Evolutionary conservation across 202 grass and related monocot species (phyloP).

Genomic region (Carex arenaria): DNA sequence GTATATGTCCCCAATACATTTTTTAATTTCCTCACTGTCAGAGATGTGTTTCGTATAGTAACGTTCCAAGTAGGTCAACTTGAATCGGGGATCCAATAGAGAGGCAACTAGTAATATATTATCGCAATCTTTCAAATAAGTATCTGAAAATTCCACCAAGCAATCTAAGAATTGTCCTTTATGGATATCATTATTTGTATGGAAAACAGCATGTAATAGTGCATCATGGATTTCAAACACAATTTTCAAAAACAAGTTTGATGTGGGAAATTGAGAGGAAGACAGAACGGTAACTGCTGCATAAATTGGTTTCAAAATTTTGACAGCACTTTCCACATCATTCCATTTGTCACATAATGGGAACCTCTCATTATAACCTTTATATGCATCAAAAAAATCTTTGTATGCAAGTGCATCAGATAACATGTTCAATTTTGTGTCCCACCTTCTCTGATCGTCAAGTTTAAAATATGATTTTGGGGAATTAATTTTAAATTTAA

Average conservation of each 20-base stretch:
- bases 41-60: not conserved
- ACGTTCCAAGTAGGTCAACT: not conserved
- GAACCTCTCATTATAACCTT: no score
- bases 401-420: not conserved
- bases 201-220: no score
- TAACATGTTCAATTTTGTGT: not conserved
- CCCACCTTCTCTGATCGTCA: not conserved
- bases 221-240: no score
- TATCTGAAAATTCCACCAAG: no score
- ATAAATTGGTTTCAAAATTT: not conserved
- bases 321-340: not conserved
- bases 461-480: not conserved
- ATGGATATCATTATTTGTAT: not conserved
- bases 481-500: not conserved
- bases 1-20: not conserved
- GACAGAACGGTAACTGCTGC: no score
- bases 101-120: no score
- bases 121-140: no score
- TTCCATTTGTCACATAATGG: not conserved
- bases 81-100: not conserved
- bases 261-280: no score
- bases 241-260: no score
- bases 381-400: not conserved
- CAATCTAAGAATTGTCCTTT: no score
- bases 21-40: not conserved